Evolutionary conservation across 306 rosid genomes (phyloP), one percentile per base, ranked within the genome.

Genomic region (Pyrus communis): DNA sequence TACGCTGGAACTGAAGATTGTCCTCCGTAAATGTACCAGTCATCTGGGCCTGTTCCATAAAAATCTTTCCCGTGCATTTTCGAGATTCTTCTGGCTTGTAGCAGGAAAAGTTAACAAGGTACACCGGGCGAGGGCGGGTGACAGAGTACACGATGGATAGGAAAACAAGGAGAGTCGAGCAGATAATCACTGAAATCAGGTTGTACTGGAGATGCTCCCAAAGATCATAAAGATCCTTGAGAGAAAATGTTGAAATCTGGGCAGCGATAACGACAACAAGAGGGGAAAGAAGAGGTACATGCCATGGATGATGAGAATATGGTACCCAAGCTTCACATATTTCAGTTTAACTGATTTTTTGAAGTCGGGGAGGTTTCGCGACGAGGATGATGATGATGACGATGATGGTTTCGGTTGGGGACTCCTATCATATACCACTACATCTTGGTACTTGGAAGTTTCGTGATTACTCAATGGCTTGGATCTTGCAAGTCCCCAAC

Each of bases 311-410:
- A 91, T 93, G 51, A 93, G 90, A 74, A 89, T 83, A 76, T 91
- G 98, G 83, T 93, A 93, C 19, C 98, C 98, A 80, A 93, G 98
- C 82, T 89, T 93, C 10, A 93, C 97, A 79, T 93, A 93, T 82
- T 93, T 93, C 21, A 93, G 80, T 59, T 91, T 93, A 15, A 93
- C 43, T 23, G 98, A 91, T 11, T 91, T 91, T 77, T 91, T 93
- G 86, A 89, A 93, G 86, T 93, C 98, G 0, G 98, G 98, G 38
- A 93, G 90, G 78, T 73, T 91, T 38, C 96, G 69, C 0, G 89
- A 31, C 11, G 69, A 64, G 13, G 67, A 61, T 27, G 67, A 13
- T 8, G 81, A 70, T 12, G 84, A 46, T 1, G 73, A 83, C 9
- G 84, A 23, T 31, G 93, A 49, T 28, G 15, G 42, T 27, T 28